Percentiles rank a stretch among this genome's conserved stretches.
These are phyloP conservation scores for Cyclocybe aegerita DNA, from an alignment of 768 basidiomycete species.

Conservation along the genomic window DNA sequence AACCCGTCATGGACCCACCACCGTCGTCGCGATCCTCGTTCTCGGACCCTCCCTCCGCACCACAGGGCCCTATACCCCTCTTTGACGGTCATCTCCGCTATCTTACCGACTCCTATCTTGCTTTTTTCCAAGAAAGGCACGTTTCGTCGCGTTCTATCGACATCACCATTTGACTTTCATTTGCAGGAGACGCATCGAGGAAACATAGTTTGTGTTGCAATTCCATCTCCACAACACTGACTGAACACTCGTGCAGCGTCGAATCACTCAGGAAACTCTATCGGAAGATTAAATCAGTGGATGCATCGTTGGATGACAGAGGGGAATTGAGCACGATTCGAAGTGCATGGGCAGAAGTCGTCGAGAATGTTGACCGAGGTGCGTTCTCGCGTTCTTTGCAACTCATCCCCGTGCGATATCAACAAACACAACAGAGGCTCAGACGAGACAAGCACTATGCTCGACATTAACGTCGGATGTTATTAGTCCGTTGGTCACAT, in stretches of 20 bases:
- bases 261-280: slow-evolving; percentile 75
- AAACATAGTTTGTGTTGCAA: slow-evolving; percentile 63
- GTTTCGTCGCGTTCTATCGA: slow-evolving; percentile 18
- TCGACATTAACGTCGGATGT: slow-evolving; percentile 69
- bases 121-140: slow-evolving; percentile 85
- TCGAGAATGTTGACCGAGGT: slow-evolving; percentile 87
- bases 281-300: slow-evolving; percentile 66
- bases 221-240: neutral
- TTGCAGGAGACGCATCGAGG: slow-evolving; percentile 78
- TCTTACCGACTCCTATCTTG: slow-evolving; percentile 74
- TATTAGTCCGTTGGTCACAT: slow-evolving; percentile 60
- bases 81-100: slow-evolving; percentile 73
- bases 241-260: slow-evolving; percentile 44
- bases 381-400: slow-evolving; percentile 11
- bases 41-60: slow-evolving; percentile 29
- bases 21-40: slow-evolving; percentile 39
- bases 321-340: slow-evolving; percentile 62
- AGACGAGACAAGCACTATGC: slow-evolving; percentile 79
- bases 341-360: slow-evolving; percentile 79
- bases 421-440: slow-evolving; percentile 56
- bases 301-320: slow-evolving; percentile 73
- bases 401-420: too few species aligned
- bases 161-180: slow-evolving; percentile 14
- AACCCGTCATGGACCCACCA: slow-evolving; percentile 26
- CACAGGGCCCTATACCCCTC: slow-evolving; percentile 60